Evolutionary conservation across 495 filamentous ascomycete genomes (phyloP), one percentile per base, ranked within the genome.

Genomic region (Xylaria flabelliformis): DNA sequence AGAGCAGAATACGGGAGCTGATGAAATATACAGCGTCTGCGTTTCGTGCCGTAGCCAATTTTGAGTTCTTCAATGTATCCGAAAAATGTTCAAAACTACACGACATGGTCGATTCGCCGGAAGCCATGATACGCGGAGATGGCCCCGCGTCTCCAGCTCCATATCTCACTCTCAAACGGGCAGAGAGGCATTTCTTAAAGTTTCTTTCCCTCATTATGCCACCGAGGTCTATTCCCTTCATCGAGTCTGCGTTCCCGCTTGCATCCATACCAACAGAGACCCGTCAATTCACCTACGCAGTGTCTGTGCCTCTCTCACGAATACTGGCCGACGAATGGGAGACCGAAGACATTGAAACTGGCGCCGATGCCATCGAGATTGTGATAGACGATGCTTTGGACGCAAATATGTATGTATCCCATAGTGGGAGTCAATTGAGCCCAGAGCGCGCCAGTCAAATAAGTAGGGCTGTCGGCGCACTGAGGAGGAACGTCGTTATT

Each of bases 11-110:
- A 71, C 82, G 65, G 76, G 90, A 56, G 79, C 88, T 70, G 77
- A 81, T 75, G 80, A 85, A 64, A 79, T 86, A 74, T 78, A 91
- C 74, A 67, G 74, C 75, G 74, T 79, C 87, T 6, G 71, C 85
- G 59, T 84, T 89, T 80, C 82, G 89, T 64, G 83, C 82, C 12
- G 93, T 90, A 74, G 90, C 91, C 0, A 92, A 92, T 74, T 89
- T 90, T 67, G 91, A 93, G 74, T 93, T 91, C 75, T 93, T 90
- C 81, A 94, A 94, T 74, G 78, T 91, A 26, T 90, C 83, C 75
- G 79, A 89, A 76, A 74, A 72, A 24, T 67, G 50, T 21, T 56
- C 50, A 17, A 64, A 36, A 3, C n/a, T 29, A 4, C 29, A 62
- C 21, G 24, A 51, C 66, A 77, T 71, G 24, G 56, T 10, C 39